Base-by-base conservation (phyloP, 1,284 basidiomycete genomes). In the Moesziomyces sp. region DNA sequence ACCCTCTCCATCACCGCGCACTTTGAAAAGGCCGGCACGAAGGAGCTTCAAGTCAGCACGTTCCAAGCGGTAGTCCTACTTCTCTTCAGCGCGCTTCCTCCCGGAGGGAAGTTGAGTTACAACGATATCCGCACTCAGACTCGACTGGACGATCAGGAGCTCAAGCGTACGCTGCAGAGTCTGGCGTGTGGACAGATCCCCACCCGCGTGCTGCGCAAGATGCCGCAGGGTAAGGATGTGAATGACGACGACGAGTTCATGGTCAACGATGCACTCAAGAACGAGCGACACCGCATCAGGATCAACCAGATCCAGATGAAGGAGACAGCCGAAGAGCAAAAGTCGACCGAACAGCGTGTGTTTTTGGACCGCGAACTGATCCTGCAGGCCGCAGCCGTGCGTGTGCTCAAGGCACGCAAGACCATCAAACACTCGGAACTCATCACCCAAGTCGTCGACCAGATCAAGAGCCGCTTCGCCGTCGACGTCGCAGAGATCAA, bases 221-320 rank as follows among this genome's bases (percentile, higher is more conserved):
- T 88, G 8, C 93, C 96, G 0, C 85, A 86, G 1, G 92, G 93
- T 4, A 90, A 89, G 77, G 94, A 97, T 21, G 91, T 99, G 40
- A 84, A 90, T 34, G 89, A 91, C 44, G 86, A 85, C 0, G 96
- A 98, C 83, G 84, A 88, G 54, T 96, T 99, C 84, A 84, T 85
- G 35, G 93, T 92, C 86, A 97, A 98, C 85, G 87, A 89, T 48
- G 89, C 89, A 18, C 97, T 98, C 84, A 89, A 90, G 45, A 92
- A 96, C 81, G 88, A 91, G 9, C 88, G 90, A 24, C 86, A 90
- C 51, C 92, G 91, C 77, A 89, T 99, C 49, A 92, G 93, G 84
- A 96, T 99, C 86, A 97, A 96, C 82, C 93, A 94, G 53, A 97
- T 99, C 69, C 96, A 98, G 85, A 91, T 91, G 48, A 94, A 94